These are phyloP conservation scores for Limnanthes douglasii DNA, from an alignment of 345 rosid genomes.

Conservation along the genomic window DNA sequence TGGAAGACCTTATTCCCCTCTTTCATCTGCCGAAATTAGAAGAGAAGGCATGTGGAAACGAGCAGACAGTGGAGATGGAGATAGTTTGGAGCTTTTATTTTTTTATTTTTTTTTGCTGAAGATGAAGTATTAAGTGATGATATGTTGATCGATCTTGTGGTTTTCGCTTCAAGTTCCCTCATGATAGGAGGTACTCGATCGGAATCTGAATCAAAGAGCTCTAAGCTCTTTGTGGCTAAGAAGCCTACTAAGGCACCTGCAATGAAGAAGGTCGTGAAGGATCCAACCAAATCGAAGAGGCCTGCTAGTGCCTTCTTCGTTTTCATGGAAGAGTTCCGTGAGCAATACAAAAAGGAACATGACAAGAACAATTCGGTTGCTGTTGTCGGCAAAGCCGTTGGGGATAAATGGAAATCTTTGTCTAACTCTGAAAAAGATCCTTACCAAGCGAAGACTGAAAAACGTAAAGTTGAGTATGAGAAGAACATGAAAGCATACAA, in stretches of 20 bases:
- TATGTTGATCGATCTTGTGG: slow-evolving; percentile 12
- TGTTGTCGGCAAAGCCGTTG: slow-evolving; percentile 93
- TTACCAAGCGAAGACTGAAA: slow-evolving; percentile 57
- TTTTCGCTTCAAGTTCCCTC: slow-evolving; percentile 21
- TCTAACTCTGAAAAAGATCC: slow-evolving; percentile 81
- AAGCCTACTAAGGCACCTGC: slow-evolving; percentile 31
- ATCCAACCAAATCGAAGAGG: slow-evolving; percentile 64
- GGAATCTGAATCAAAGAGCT: slow-evolving; percentile 51
- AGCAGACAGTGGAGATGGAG: too few species aligned
- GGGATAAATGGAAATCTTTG: slow-evolving; percentile 85
- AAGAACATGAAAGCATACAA: slow-evolving; percentile 84
- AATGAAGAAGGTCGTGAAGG: slow-evolving; percentile 34
- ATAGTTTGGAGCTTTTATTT: too few species aligned
- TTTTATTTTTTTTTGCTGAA: too few species aligned
- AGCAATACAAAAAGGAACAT: slow-evolving; percentile 69
- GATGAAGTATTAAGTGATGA: too few species aligned
- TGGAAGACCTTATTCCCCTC: too few species aligned
- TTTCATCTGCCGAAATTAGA: too few species aligned
- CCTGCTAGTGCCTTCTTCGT: slow-evolving; percentile 74
- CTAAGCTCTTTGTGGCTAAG: slow-evolving; percentile 71
- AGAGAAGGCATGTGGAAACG: too few species aligned
- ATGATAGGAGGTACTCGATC: slow-evolving; percentile 98
- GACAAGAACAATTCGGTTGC: slow-evolving; percentile 95
- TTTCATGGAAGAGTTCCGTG: slow-evolving; percentile 97
- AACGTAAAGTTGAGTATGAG: slow-evolving; percentile 83